A percentile compares a stretch with the other conserved stretches of the same genome.
phyloP scores from a whole-genome alignment of 2,329 filamentous ascomycete species.

The Lasiodiplodia citricola region DNA sequence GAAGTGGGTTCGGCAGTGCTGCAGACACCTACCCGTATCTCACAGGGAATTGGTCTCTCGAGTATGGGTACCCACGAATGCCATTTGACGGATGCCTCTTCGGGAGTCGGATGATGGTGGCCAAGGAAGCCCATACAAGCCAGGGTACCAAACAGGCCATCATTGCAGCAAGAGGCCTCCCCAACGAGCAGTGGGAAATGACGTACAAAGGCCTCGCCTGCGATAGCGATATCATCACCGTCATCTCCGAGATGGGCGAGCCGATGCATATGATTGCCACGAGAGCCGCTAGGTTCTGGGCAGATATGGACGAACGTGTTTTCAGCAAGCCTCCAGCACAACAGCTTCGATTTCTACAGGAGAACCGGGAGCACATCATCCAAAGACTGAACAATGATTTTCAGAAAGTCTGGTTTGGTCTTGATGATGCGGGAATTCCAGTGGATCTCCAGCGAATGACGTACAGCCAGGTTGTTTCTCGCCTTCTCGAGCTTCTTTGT shows the following conservation, averaged over 20 bases:
- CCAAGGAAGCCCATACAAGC: conserved; percentile 90
- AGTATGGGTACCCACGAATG: conserved; percentile 89
- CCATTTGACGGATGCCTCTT: conserved; percentile 92
- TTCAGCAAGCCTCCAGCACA: conserved; percentile 65
- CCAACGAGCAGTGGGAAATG: conserved; percentile 86
- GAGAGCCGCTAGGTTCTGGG: conserved; percentile 89
- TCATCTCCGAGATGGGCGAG: conserved; percentile 95
- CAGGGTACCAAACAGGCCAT: conserved; percentile 90
- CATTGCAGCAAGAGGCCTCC: conserved; percentile 80
- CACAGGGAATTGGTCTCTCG: conserved; percentile 85
- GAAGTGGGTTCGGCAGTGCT: conserved; percentile 87
- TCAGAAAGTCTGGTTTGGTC: conserved; percentile 96
- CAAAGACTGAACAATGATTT: conserved; percentile 95
- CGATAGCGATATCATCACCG: conserved; percentile 76
- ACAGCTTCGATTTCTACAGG: conserved; percentile 84
- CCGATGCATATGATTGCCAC: conserved; percentile 96
- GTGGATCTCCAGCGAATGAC: conserved; percentile 96
- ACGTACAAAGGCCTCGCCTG: conserved; percentile 63
- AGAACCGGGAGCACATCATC: conserved; percentile 89
- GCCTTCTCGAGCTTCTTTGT: conserved; percentile 89
- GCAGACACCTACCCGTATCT: conserved; percentile 94
- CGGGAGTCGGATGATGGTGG: conserved; percentile 92
- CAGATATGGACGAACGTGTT: conserved; percentile 95
- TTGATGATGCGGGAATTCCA: conserved; percentile 78
- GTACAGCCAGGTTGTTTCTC: conserved; percentile 83